Evolutionary conservation across 257 asterid species (phyloP), one percentile per base, ranked within the genome.

Genomic region (Capsicum chinense): DNA sequence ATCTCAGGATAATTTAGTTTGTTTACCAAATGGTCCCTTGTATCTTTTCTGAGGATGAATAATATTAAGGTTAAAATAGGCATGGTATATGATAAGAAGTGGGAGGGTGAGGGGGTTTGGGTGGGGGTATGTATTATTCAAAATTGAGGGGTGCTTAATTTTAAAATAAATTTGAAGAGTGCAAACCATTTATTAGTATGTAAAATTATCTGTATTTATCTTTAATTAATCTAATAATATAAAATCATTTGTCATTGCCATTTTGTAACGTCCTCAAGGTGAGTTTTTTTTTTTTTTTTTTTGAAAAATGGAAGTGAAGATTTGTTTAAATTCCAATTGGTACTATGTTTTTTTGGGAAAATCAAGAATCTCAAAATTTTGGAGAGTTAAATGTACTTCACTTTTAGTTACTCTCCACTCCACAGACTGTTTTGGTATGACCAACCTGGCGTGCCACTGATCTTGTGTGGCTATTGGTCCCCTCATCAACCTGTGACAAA

Each of bases 291-390:
- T 39, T 39, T 39, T 3, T 39, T 0, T 2, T 39, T 39, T 39
- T 69, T 64, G 74, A 78, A 82, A 78, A 82, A 56, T 79, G 26
- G 64, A 69, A 70, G 19, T 35, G 67, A 35, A 14, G n/a, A 70
- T 57, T 62, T 58, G 3, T 42, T 21, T 50, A 12, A 19, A 56
- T 79, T 73, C 5, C 7, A 74, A 21, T 50, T 50, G 37, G 59
- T 73, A 47, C 37, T 44, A 63, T 76, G 13, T 81, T 2, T 68
- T 68, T 16, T 69, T 39, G 78, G 54, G 83, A 83, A 73, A 21
- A 16, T 16, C 58, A 81, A 86, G 84, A 83, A 83, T 83, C 39
- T 15, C 59, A 79, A 68, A 81, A 59, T 68, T 57, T 58, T 79
- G 44, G 44, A 37, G 79, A 83, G 17, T 83, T 83, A 68, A 79